These are phyloP conservation scores for Saitozyma sp. DNA, from an alignment of 768 basidiomycete species.

Conservation along the genomic window DNA sequence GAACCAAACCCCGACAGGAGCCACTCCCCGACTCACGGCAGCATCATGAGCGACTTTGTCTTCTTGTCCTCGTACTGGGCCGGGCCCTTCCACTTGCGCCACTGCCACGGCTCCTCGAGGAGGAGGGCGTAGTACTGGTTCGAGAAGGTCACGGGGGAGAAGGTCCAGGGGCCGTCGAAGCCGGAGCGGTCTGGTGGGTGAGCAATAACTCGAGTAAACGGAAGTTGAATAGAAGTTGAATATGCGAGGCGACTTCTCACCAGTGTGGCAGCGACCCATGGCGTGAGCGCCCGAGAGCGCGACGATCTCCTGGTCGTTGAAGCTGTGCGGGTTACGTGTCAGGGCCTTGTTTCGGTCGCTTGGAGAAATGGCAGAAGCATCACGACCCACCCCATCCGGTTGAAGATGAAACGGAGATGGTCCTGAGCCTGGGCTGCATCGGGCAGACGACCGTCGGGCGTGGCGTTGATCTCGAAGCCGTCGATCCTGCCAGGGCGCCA, in stretches of 20 bases:
- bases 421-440: conserved; percentile 80
- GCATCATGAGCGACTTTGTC: conserved; percentile 88
- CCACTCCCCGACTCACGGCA: conserved; percentile 83
- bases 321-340: conserved; percentile 54
- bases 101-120: conserved; percentile 81
- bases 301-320: conserved; percentile 97
- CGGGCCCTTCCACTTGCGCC: conserved; percentile 80
- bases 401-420: conserved; percentile 85
- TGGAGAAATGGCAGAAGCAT: background rate
- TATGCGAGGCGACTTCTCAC: conserved; percentile 48
- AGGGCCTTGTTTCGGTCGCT: conserved; percentile 6
- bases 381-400: conserved; percentile 73
- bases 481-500: conserved; percentile 94
- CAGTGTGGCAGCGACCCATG: conserved; percentile 91
- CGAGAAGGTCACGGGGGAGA: conserved; percentile 64
- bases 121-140: conserved; percentile 62
- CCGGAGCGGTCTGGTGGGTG: conserved; percentile 48
- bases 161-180: conserved; percentile 61
- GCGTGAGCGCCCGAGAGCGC: conserved; percentile 92
- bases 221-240: background rate
- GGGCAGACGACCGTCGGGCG: conserved; percentile 54
- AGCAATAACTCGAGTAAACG: background rate
- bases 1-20: too few species aligned
- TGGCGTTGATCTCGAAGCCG: conserved; percentile 65
- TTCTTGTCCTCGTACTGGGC: conserved; percentile 93